Base-by-base conservation (phyloP, 2,329 filamentous ascomycete genomes). In the Nigrograna mackinnonii region DNA sequence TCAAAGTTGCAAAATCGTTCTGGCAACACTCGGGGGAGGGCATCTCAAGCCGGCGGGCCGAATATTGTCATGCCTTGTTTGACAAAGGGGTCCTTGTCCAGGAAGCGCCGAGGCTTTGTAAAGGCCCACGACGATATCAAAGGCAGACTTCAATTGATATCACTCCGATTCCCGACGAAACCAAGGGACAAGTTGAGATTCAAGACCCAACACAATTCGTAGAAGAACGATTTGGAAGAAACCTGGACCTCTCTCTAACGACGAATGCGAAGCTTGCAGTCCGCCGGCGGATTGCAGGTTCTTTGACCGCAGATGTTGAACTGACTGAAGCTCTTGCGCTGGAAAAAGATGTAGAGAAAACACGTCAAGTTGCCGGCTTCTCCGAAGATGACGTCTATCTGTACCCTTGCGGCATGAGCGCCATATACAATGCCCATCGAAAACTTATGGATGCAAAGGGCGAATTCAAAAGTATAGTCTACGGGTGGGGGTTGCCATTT, bases 1-100 rank as follows among this genome's bases (percentile, higher is more conserved):
- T 86, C 56, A 71, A 82, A 4, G 69, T 87, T 45, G 89, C 90
- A n/a, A 97, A 96, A 68, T 82, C 91, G 58, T 96, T 95, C 60
- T 99, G 94, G 94, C 94, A 97, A 67, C 94, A 99, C 67, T 87
- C 89, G 1, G 94, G 94, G 16, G 91, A 96, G 48, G 94, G 94
- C 13, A 79, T 96, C 12, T 96, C 91, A 1, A 96, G 91, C 65
- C 85, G 94, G 37, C 83, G 91, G 30, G 91, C 90, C 22, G 92
- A 96, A 64, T 96, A 95, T 67, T 96, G 89, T 62, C 83, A 91
- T 46, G 76, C 79, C 31, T 78, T 92, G 2, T 82, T 95, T 50
- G 79, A 79, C 26, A 85, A 92, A 48, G 84, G 84, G 0, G 74
- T 87, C 31, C 73, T 89, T 37, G 74, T 82, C 3, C 54, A 61